phyloP scores from a whole-genome alignment of 371 early-diverging fungal species.

The Dinochytrium kinnereticum region DNA sequence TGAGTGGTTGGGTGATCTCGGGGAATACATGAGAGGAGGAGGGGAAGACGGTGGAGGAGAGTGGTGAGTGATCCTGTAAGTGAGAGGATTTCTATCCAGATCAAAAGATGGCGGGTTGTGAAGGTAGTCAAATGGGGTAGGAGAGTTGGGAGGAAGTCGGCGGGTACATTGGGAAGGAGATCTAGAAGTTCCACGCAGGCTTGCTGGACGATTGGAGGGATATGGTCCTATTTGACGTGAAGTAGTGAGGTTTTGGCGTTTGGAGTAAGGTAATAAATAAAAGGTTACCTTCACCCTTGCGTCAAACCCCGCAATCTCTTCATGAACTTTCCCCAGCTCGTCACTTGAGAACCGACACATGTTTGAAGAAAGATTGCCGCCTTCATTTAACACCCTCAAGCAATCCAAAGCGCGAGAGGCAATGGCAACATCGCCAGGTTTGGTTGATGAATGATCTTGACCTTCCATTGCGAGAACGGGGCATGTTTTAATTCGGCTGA shows the following conservation, averaged over 20 bases:
- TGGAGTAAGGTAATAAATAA: neutral
- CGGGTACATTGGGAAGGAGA: neutral
- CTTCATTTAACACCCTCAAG: neutral
- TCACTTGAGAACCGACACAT: neutral
- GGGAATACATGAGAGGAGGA: neutral
- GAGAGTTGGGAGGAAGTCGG: neutral
- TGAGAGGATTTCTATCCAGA: conserved; percentile 2
- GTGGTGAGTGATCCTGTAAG: neutral
- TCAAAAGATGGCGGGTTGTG: neutral
- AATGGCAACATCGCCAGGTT: neutral
- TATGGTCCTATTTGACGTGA: neutral
- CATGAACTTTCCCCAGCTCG: neutral
- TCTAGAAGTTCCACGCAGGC: neutral
- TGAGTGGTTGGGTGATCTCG: neutral
- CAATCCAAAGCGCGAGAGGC: neutral
- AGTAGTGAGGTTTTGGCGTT: neutral
- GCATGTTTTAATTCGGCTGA: neutral
- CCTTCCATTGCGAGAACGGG: neutral
- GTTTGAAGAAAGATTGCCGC: neutral
- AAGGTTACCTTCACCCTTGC: neutral
- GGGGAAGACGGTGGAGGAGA: neutral
- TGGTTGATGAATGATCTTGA: neutral
- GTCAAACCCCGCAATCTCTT: neutral
- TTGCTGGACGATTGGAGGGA: neutral
- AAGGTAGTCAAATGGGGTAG: neutral